A percentile compares a stretch with the other conserved stretches of the same genome.
These are phyloP conservation scores for Blastocystis sp. DNA, from an alignment of 352 stramenopile genomes.

Conservation along the genomic window DNA sequence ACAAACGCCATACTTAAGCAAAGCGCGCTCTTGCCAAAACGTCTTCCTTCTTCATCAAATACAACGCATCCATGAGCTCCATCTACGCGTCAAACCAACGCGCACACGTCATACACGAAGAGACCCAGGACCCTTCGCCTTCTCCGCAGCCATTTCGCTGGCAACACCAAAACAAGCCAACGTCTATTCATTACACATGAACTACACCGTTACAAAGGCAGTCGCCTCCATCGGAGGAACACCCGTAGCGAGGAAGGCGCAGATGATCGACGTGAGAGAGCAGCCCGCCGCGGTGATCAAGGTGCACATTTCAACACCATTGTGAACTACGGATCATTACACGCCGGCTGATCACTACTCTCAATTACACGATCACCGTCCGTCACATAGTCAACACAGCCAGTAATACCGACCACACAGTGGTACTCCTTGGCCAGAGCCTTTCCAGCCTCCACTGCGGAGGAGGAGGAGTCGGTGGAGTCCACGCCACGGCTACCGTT, in stretches of 20 bases:
- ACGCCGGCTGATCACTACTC: not conserved
- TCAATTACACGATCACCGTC: constrained; percentile 73
- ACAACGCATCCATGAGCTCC: constrained; percentile 72
- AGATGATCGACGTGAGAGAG: constrained; percentile 65
- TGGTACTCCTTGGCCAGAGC: constrained; percentile 61
- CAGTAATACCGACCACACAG: constrained; percentile 65
- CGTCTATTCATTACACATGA: constrained; percentile 30
- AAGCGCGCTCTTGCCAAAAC: constrained; percentile 43
- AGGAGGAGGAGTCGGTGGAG: constrained; percentile 58
- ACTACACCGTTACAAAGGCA: constrained; percentile 37
- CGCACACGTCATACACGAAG: constrained; percentile 4
- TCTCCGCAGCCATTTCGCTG: constrained; percentile 71
- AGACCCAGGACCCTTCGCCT: constrained; percentile 63
- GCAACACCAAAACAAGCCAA: constrained; percentile 68
- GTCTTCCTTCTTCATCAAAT: constrained; percentile 73
- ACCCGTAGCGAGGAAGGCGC: constrained; percentile 56
- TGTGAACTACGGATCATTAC: constrained; percentile 43
- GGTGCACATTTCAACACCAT: constrained; percentile 69
- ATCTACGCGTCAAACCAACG: constrained; percentile 36
- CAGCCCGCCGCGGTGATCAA: constrained; percentile 67
- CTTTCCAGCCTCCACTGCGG: constrained; percentile 28
- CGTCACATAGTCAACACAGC: constrained; percentile 61
- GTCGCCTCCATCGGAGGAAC: constrained; percentile 51
- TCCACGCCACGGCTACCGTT: constrained; percentile 42
- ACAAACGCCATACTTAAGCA: constrained; percentile 9